These are phyloP conservation scores for Phytophthora vignae DNA, from an alignment of 352 stramenopile genomes.

Conservation along the genomic window DNA sequence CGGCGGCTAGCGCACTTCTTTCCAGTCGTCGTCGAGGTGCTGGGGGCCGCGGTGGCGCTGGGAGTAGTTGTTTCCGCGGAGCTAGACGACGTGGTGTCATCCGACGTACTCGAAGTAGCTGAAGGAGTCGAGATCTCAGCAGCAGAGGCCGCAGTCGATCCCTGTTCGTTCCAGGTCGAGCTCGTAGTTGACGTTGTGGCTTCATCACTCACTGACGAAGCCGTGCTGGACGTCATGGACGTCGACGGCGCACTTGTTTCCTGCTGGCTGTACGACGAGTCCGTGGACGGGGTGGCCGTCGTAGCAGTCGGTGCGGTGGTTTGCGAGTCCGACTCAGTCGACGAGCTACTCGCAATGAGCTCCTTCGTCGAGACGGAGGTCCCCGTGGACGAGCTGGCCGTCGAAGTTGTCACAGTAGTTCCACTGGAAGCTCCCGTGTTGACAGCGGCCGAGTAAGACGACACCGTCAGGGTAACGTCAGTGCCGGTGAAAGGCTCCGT, in stretches of 20 bases:
- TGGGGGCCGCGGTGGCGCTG: conserved; percentile 1
- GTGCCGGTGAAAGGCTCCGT: conserved; percentile 42
- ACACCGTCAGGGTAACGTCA: conserved; percentile 43
- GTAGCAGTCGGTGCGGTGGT: background rate
- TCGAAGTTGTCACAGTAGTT: conserved; percentile 16
- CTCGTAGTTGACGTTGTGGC: conserved; percentile 9
- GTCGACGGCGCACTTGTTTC: conserved; percentile 3
- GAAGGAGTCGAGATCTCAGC: background rate
- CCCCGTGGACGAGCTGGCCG: conserved; percentile 8
- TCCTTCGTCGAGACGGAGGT: conserved; percentile 19
- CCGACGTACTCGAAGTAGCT: background rate
- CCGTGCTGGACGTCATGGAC: conserved; percentile 5
- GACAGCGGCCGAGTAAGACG: conserved; percentile 33
- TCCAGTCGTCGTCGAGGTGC: conserved; percentile 1
- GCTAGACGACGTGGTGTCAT: background rate
- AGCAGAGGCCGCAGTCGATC: conserved; percentile 5
- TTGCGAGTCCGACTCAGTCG: conserved; percentile 9
- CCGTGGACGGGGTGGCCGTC: conserved; percentile 6
- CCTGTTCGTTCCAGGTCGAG: conserved; percentile 10
- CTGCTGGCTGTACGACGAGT: conserved; percentile 12
- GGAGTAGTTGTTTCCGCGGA: conserved; percentile 7
- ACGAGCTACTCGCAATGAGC: conserved; percentile 22
- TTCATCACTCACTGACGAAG: conserved; percentile 10
- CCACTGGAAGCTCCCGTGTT: conserved; percentile 27
- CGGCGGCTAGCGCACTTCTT: conserved; percentile 21